These are phyloP conservation scores for Musa troglodytarum DNA, from an alignment of 176 grass and related monocot genomes.

Conservation along the genomic window DNA sequence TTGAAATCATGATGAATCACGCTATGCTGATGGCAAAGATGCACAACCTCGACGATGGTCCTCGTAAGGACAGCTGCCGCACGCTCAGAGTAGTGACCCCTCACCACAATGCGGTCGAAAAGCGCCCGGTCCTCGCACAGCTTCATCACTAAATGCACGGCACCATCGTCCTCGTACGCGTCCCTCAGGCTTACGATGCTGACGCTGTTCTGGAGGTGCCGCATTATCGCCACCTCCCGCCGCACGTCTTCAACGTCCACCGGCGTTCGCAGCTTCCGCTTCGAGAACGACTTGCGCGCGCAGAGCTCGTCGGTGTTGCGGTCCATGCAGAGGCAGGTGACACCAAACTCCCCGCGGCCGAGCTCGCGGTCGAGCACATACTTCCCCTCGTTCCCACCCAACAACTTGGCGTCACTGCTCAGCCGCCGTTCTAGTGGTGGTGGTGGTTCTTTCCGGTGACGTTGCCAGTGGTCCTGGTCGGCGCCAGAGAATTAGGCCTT, in stretches of 20 bases:
- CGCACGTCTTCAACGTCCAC: conserved; percentile 93
- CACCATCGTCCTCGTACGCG: conserved; percentile 76
- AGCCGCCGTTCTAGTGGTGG: conserved; percentile 26
- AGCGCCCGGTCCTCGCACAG: conserved; percentile 89
- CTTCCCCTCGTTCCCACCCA: conserved; percentile 66
- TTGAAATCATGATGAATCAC: conserved; percentile 86
- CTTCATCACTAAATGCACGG: conserved; percentile 95
- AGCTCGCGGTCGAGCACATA: conserved; percentile 74
- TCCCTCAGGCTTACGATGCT: conserved; percentile 65
- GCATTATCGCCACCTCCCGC: conserved; percentile 90
- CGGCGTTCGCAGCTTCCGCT: conserved; percentile 76
- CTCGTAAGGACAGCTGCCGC: conserved; percentile 49
- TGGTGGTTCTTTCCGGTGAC: conserved; percentile 36
- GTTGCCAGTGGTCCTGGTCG: conserved; percentile 13
- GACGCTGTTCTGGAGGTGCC: conserved; percentile 57
- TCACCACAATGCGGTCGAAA: conserved; percentile 81
- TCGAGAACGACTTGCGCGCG: conserved; percentile 96
- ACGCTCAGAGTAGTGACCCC: conserved; percentile 86
- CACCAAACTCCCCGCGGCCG: conserved; percentile 81
- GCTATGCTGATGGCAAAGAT: conserved; percentile 81
- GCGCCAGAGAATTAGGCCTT: conserved; percentile 49
- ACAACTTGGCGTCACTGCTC: conserved; percentile 31
- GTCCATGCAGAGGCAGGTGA: conserved; percentile 91
- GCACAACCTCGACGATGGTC: conserved; percentile 88
- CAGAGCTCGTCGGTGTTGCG: conserved; percentile 60